These are phyloP conservation scores for Skeletonema costatum DNA, from an alignment of 108 stramenopile species.

Conservation along the genomic window DNA sequence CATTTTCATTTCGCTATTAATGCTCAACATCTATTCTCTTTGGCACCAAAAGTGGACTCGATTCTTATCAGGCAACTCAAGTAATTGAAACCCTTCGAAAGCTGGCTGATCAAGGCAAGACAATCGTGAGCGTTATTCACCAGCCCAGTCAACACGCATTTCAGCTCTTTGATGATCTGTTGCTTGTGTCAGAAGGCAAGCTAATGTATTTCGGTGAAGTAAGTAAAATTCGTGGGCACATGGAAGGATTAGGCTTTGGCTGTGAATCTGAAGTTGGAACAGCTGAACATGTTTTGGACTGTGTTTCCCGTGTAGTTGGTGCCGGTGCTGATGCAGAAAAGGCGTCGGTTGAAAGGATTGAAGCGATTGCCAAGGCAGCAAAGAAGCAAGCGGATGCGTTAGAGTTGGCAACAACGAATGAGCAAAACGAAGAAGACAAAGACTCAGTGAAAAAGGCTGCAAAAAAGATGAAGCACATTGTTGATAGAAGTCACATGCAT, in stretches of 20 bases:
- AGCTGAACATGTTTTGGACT: slow-evolving; percentile 85
- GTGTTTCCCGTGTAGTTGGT: slow-evolving; percentile 69
- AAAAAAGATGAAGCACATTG: slow-evolving; percentile 53
- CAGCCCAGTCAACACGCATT: slow-evolving; percentile 87
- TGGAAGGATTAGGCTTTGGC: slow-evolving; percentile 53
- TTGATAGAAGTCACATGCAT: slow-evolving; percentile 37
- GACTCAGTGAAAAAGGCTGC: not conserved
- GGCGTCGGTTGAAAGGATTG: slow-evolving; percentile 50
- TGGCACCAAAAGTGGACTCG: slow-evolving; percentile 59
- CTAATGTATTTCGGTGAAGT: slow-evolving; percentile 86
- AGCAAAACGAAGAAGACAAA: slow-evolving; percentile 1
- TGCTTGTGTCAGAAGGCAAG: slow-evolving; percentile 84
- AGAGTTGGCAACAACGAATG: slow-evolving; percentile 17
- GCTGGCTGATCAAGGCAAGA: slow-evolving; percentile 81
- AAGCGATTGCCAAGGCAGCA: slow-evolving; percentile 51
- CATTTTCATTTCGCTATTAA: too few species aligned
- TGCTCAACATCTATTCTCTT: too few species aligned
- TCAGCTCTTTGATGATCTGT: slow-evolving; percentile 82
- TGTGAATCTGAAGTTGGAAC: slow-evolving; percentile 67
- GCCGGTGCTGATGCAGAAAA: slow-evolving; percentile 47
- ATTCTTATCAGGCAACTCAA: slow-evolving; percentile 73
- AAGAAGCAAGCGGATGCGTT: slow-evolving; percentile 42
- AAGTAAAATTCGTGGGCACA: slow-evolving; percentile 58
- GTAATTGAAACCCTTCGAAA: slow-evolving; percentile 72
- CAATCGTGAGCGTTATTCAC: slow-evolving; percentile 88